Percentiles rank a stretch among this genome's conserved stretches.
Evolutionary conservation across 2,329 filamentous ascomycete species (phyloP).

Genomic region (Diaporthe sp.): DNA sequence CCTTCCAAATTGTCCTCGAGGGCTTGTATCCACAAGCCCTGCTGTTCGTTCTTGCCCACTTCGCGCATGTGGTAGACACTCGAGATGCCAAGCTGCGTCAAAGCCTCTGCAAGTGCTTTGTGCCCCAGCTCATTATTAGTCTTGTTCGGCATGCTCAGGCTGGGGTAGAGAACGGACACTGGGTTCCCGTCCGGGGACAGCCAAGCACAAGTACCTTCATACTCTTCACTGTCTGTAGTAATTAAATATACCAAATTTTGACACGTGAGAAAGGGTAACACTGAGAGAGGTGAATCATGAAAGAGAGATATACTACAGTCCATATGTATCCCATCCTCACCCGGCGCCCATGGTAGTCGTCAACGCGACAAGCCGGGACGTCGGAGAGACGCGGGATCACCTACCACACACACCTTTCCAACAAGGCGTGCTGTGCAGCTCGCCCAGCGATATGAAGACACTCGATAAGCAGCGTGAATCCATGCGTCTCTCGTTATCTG

Average conservation of each 20-base stretch:
- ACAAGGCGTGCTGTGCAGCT: not conserved
- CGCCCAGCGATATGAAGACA: not conserved
- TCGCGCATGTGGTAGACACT: conserved; percentile 54
- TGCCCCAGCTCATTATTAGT: not conserved
- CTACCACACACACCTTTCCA: not conserved
- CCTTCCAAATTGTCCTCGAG: conserved; percentile 51
- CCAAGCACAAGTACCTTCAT: conserved; percentile 54
- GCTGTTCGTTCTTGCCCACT: conserved; percentile 51
- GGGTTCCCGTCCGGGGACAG: conserved; percentile 51
- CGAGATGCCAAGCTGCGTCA: conserved; percentile 48
- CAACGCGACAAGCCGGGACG: conserved; percentile 10
- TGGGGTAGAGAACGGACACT: conserved; percentile 45
- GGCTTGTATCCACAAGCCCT: conserved; percentile 52
- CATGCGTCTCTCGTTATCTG: not conserved
- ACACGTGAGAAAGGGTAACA: not conserved
- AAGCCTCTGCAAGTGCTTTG: conserved; percentile 50
- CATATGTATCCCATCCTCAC: not conserved
- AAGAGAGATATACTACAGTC: too few relatives aligned
- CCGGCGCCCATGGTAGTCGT: not conserved
- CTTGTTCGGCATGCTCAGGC: conserved; percentile 6
- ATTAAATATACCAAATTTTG: not conserved
- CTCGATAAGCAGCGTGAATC: not conserved
- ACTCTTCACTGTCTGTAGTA: not conserved
- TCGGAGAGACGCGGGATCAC: conserved; percentile 15
- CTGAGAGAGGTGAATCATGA: not conserved